Base-by-base conservation (phyloP, 2,329 filamentous ascomycete species). In the Graphilbum ipis-grandicollis region DNA sequence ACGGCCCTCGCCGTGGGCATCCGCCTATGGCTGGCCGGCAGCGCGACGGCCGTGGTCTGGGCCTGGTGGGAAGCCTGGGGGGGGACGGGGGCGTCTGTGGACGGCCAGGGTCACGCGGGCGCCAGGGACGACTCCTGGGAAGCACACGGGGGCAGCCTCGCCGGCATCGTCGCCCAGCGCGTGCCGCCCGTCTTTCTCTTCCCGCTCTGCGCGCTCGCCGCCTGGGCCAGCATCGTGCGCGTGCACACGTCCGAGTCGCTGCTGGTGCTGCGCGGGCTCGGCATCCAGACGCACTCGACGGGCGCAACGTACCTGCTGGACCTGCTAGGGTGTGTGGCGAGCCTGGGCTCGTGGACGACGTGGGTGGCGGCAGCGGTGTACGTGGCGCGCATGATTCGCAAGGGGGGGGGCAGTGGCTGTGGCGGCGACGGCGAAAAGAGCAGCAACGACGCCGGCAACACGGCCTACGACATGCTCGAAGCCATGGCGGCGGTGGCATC, bases 201-300 rank as follows among this genome's bases (percentile, higher is more conserved):
- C 0, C 57, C 62, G 0, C 43, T 49, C 2, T 56, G 56, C 9
- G 34, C 52, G 2, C 46, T 42, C 0, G 50, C 58, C 2, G 49
- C 68, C 9, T 70, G 64, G 50, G 41, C 58, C 3, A 53, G 66
- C 5, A 53, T 65, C 13, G 53, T 55, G 8, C 61, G 64, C 30
- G 53, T 65, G 14, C 64, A 68, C 51, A 56, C 60, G 57, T 74
- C 83, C 52, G 90, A 98, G 63, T 85, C 81, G 7, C 66, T 98
- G 7, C 72, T 94, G 3, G 81, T 94, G 5, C 74, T 98, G 46
- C 74, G 84, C 18, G 84, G 86, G 0, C 66, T 98, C 13, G 90
- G 90, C 8, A 78, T 98, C 36, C 90, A 98, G 61, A 94, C 84
- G 3, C 78, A 72, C 8, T 79, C 76, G 2, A 76, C 73, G 21